Evolutionary conservation across 805 yeast genomes (phyloP), one percentile per base, ranked within the genome.

Genomic region (Metschnikowia aberdeeniae): DNA sequence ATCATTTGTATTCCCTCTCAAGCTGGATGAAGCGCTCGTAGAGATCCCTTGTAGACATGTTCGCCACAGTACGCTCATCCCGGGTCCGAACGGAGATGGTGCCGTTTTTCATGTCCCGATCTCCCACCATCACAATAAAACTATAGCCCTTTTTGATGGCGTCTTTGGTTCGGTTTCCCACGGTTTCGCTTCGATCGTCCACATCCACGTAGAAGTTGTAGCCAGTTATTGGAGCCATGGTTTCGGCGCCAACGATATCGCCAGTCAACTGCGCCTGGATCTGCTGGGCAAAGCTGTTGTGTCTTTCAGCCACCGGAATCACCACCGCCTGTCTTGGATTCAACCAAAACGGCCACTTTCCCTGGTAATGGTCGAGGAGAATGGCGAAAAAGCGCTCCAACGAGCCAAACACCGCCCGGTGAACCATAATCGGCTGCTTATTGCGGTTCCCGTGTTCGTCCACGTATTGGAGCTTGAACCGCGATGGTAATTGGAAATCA

Each of bases 321-420:
- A 93, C 73, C 33, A 86, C 73, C 0, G 92, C 93, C 62, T 93
- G 99, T 50, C 95, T 75, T 6, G 98, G 97, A 52, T 84, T 88
- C 36, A 93, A 60, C 99, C 99, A 93, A 61, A 93, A 89, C 8
- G 99, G 99, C 98, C 98, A 93, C 54, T 84, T 83, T 0, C 98
- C 99, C 45, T 80, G 78, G 62, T 82, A 88, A 53, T 90, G 95
- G 61, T 93, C 98, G 42, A 93, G 81, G 49, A 93, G 70, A 47
- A 93, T 77, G 1, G 98, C 97, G 67, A 93, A 68, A 60, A 93
- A 93, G 57, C 99, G 74, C 63, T 93, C 99, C 7, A 93, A 73
- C 0, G 97, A 89, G 0, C 99, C 99, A 61, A 89, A 88, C 1
- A 92, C 89, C 0, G 99, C 99, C 45, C 99, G 75, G 61, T 93